These are phyloP conservation scores for Rhodomyrtus tomentosa DNA, from an alignment of 345 rosid species.

Conservation along the genomic window DNA sequence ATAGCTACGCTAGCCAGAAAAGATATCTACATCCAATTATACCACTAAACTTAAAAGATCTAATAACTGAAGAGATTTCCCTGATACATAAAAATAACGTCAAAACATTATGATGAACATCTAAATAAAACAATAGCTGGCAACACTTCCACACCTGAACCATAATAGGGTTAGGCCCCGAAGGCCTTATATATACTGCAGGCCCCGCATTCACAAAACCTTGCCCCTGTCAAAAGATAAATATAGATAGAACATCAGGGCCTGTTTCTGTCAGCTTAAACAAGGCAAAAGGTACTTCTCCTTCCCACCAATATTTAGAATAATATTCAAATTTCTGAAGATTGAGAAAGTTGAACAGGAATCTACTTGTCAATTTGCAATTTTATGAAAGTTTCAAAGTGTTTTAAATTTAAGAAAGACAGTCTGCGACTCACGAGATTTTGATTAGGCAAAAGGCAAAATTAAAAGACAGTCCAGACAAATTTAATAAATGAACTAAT, in stretches of 20 bases:
- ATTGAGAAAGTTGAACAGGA: not conserved
- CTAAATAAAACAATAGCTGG: not conserved
- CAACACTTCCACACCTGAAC: constrained; percentile 48
- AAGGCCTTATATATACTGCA: constrained; percentile 80
- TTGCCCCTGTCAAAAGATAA: constrained; percentile 37
- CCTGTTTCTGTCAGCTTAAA: not conserved
- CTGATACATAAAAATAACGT: not conserved
- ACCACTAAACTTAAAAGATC: not conserved
- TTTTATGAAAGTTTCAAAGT: not conserved
- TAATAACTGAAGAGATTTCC: not conserved
- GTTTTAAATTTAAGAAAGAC: not conserved
- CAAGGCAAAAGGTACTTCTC: not conserved
- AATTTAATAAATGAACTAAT: not conserved
- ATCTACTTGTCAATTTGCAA: not conserved
- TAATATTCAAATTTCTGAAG: not conserved
- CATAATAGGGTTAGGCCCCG: constrained; percentile 96
- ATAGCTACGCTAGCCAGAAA: not conserved
- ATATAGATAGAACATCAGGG: not conserved
- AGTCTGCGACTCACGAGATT: not conserved
- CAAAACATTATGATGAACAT: not conserved
- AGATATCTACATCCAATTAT: not conserved
- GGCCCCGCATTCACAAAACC: constrained; percentile 83
- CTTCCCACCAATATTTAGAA: not conserved
- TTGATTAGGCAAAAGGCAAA: not conserved
- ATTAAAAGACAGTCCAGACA: not conserved